These are phyloP conservation scores for Hydrangea macrophylla DNA, from an alignment of 148 eudicot species.

Conservation along the genomic window DNA sequence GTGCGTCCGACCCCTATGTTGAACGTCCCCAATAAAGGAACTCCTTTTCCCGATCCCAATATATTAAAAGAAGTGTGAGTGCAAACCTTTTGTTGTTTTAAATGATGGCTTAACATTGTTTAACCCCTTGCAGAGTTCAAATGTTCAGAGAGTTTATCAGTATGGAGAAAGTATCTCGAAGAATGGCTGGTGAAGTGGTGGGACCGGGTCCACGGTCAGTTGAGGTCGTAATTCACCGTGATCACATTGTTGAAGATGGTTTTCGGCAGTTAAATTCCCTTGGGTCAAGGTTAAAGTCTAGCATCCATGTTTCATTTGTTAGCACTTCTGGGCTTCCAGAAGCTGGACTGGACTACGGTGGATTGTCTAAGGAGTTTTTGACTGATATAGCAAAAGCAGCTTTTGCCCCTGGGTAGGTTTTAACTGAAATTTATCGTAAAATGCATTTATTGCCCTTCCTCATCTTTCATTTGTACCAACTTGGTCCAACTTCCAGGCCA, in stretches of 20 bases:
- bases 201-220: constrained; percentile 76
- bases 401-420: constrained; percentile 80
- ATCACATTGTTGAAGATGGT: constrained; percentile 89
- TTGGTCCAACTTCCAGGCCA: too few species aligned
- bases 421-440: not conserved
- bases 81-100: not conserved
- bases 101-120: constrained; percentile 8
- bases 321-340: constrained; percentile 96
- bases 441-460: too few species aligned
- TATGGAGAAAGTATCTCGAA: constrained; percentile 84
- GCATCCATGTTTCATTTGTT: constrained; percentile 91
- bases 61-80: not conserved
- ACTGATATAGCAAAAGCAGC: constrained; percentile 89
- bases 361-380: constrained; percentile 89
- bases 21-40: not conserved
- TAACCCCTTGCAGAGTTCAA: constrained; percentile 61
- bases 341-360: constrained; percentile 98
- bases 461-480: too few species aligned
- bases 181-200: constrained; percentile 85
- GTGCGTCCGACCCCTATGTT: not conserved
- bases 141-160: constrained; percentile 94
- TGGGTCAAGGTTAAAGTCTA: constrained; percentile 75
- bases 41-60: not conserved
- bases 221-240: constrained; percentile 85
- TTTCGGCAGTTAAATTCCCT: constrained; percentile 76